These are phyloP conservation scores for Colletotrichum gigasporum DNA, from an alignment of 2,329 filamentous ascomycete genomes.

Conservation along the genomic window DNA sequence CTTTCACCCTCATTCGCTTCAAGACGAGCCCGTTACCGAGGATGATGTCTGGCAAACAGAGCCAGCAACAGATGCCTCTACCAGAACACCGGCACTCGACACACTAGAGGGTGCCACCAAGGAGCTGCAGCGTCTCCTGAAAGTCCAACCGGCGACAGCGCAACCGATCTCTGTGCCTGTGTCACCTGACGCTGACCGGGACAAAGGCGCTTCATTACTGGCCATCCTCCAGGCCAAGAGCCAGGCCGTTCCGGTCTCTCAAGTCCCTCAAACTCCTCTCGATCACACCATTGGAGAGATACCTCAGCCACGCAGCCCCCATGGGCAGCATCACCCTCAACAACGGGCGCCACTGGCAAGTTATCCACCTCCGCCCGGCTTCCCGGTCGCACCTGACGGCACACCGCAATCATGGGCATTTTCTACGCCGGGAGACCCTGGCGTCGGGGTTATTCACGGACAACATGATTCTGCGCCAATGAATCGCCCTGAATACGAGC, in stretches of 20 bases:
- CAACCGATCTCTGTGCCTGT: slow-evolving; percentile 53
- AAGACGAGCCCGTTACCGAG: slow-evolving; percentile 68
- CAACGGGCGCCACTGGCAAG: slow-evolving; percentile 16
- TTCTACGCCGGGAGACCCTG: background rate
- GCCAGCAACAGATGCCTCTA: slow-evolving; percentile 38
- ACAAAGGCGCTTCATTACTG: slow-evolving; percentile 62
- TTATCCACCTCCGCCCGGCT: slow-evolving; percentile 43
- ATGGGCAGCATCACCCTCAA: slow-evolving; percentile 53
- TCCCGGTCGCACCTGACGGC: slow-evolving; percentile 34
- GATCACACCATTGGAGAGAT: slow-evolving; percentile 62
- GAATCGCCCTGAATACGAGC: slow-evolving; percentile 1
- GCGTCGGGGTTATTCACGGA: background rate
- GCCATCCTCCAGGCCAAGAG: slow-evolving; percentile 59
- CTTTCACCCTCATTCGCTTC: slow-evolving; percentile 52
- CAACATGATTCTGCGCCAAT: background rate
- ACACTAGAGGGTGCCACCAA: slow-evolving; percentile 60
- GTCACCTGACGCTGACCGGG: slow-evolving; percentile 39
- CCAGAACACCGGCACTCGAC: slow-evolving; percentile 51
- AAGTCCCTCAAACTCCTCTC: slow-evolving; percentile 59
- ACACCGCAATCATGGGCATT: slow-evolving; percentile 26
- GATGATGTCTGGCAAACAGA: slow-evolving; percentile 65
- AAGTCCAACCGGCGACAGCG: slow-evolving; percentile 62
- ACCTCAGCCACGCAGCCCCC: slow-evolving; percentile 65
- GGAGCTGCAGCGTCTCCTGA: slow-evolving; percentile 64
- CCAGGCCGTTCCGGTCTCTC: slow-evolving; percentile 31